Evolutionary conservation across 2,329 filamentous ascomycete species (phyloP), one percentile per base, ranked within the genome.

Genomic region (Nemania sp.): DNA sequence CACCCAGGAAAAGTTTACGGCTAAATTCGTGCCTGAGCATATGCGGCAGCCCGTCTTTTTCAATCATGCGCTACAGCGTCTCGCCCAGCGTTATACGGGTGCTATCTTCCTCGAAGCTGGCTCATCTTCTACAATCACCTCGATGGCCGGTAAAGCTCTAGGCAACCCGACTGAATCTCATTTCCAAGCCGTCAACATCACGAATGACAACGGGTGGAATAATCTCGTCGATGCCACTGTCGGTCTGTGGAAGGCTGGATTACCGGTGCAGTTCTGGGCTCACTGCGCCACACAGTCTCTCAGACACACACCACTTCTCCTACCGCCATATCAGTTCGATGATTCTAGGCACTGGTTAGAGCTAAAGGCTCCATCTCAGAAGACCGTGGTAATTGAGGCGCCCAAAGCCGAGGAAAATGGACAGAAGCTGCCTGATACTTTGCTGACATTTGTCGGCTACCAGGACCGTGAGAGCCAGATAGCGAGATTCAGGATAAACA

Each of bases 251-350:
- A 76, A 75, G 34, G 49, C 65, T 1, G 79, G 79, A 0, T 2
- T 78, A 0, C 29, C 45, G 0, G 62, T 74, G 0, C 56, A 70
- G 0, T 78, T 74, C 66, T 82, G 80, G 80, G 50, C 69, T 0
- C 74, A 77, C 43, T 74, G 62, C 15, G 13, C n/a, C 1, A 11
- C 5, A 0, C 76, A 80, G 53, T 71, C 59, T 0, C 1, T 15
- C 1, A 51, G 66, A 0, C 65, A 72, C 25, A 37, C 48, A 0
- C 60, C 52, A 0, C 20, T 77, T 3, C 34, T 73, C 0, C 67
- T 81, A 0, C 78, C 78, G 0, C 75, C 77, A 0, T 79, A 80
- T 56, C 78, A 80, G 45, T 80, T 81, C 59, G 77, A 79, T 13
- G 73, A 75, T 46, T 49, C 67, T 0, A 54, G 67, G 0, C 78